These are phyloP conservation scores for Nematocida ausubeli DNA, from an alignment of 371 early-diverging fungal genomes.

Conservation along the genomic window DNA sequence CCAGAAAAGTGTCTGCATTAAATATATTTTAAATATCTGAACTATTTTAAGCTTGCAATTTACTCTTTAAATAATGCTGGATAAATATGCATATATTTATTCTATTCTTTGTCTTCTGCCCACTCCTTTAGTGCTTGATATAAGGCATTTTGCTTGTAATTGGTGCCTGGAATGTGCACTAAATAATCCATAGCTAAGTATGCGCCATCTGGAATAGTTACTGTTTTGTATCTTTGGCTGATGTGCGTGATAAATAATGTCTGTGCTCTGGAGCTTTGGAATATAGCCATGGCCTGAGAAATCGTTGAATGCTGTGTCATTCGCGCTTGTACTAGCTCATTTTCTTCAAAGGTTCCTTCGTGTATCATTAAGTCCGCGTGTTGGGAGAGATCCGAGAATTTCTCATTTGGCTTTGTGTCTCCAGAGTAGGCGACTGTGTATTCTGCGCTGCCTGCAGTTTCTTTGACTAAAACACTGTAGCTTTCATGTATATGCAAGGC, in stretches of 20 bases:
- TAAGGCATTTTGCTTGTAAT: neutral
- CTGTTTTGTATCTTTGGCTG: constrained; percentile 79
- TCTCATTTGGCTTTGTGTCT: constrained; percentile 82
- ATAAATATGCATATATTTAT: too few relatives aligned
- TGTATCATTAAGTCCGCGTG: constrained; percentile 76
- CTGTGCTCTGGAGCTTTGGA: constrained; percentile 74
- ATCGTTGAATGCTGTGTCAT: constrained; percentile 82
- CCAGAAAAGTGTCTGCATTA: neutral
- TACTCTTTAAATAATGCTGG: too few relatives aligned
- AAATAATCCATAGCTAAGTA: constrained; percentile 24
- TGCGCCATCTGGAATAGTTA: neutral
- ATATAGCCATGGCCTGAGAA: constrained; percentile 77
- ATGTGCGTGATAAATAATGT: constrained; percentile 86
- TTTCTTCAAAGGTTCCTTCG: constrained; percentile 87
- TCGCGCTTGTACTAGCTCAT: constrained; percentile 74
- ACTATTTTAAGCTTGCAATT: too few relatives aligned
- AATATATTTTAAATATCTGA: neutral
- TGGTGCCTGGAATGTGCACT: neutral
- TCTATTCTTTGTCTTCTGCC: constrained; percentile 1
- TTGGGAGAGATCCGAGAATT: constrained; percentile 73
- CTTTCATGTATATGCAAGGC: constrained; percentile 60
- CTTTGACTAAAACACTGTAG: constrained; percentile 51
- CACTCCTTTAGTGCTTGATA: neutral
- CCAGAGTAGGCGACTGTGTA: constrained; percentile 74
- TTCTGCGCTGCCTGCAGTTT: neutral